These are phyloP conservation scores for Nepenthes alata DNA, from an alignment of 179 eudicot genomes.

Conservation along the genomic window DNA sequence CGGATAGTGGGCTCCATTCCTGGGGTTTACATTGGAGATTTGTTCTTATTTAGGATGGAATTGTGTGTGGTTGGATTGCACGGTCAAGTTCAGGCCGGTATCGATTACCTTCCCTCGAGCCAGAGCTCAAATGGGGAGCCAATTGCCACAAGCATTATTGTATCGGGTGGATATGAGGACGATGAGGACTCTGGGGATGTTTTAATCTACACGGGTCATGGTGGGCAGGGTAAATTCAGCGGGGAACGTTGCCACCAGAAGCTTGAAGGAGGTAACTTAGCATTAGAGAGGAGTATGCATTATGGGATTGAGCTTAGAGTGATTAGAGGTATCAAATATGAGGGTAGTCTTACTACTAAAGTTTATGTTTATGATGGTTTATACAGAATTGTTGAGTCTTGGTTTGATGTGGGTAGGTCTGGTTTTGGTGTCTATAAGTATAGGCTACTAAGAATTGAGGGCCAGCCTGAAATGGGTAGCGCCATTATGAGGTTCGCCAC, in stretches of 20 bases:
- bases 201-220: constrained; percentile 75
- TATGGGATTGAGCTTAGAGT: constrained; percentile 88
- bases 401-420: constrained; percentile 90
- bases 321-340: constrained; percentile 66
- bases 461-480: constrained; percentile 89
- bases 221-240: constrained; percentile 58
- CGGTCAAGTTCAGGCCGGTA: constrained; percentile 78
- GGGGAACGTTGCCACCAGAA: constrained; percentile 62
- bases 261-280: constrained; percentile 75
- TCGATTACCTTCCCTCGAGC: constrained; percentile 60
- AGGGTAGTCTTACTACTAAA: constrained; percentile 58
- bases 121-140: constrained; percentile 85
- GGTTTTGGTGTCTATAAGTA: constrained; percentile 91
- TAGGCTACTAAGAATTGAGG: constrained; percentile 55
- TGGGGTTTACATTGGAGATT: constrained; percentile 66
- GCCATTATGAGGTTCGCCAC: constrained; percentile 41
- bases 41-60: constrained; percentile 79
- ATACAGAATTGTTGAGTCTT: constrained; percentile 48
- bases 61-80: constrained; percentile 84
- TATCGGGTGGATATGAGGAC: constrained; percentile 88
- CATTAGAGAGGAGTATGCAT: constrained; percentile 80
- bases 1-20: constrained; percentile 79
- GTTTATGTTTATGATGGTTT: constrained; percentile 95
- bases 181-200: constrained; percentile 83
- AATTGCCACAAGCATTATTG: constrained; percentile 75